Evolutionary conservation across 2,329 filamentous ascomycete genomes (phyloP), one percentile per base, ranked within the genome.

Genomic region (Atkinsonella texensis): DNA sequence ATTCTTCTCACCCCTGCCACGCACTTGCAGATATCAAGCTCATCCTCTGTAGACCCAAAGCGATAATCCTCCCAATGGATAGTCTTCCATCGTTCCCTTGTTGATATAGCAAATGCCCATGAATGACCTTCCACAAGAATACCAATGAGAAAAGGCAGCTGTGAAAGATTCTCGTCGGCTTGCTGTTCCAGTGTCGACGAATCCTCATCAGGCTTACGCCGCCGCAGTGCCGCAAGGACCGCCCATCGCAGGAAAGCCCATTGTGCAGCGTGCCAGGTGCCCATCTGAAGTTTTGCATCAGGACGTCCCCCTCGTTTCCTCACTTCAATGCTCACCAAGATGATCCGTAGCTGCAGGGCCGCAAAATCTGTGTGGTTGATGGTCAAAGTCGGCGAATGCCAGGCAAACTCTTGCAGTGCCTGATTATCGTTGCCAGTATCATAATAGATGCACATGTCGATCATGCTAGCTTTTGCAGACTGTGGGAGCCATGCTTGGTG

Each of bases 241-340:
- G 46, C 44, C 28, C 40, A 48, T 47, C 46, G 40, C 18, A 53
- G 39, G n/a, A 47, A 53, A 8, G 35, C 28, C 51, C 51, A 53
- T 32, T 53, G 47, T 11, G 42, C 28, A 15, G 41, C 41, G 20
- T 53, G 51, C 51, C 51, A 50, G 32, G 49, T 33, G 7, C 51
- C 51, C 33, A 53, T 53, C 51, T 53, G 47, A 32, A 50, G 18
- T 33, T 53, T 48, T 35, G 42, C 20, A 17, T 50, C 43, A 20
- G 49, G 35, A 13, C 35, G 18, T 20, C 40, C 40, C 6, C 20
- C 51, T 41, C 40, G 46, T n/a, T 45, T 41, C 42, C 50, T 50
- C 41, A 48, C 49, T 48, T 53, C 41, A 28, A 53, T 53, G 39
- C 51, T 41, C 23, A 53, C 41, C 10, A 50, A 20, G 5, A 53